phyloP scores from a whole-genome alignment of 345 rosid species.

The Mercurialis annua region DNA sequence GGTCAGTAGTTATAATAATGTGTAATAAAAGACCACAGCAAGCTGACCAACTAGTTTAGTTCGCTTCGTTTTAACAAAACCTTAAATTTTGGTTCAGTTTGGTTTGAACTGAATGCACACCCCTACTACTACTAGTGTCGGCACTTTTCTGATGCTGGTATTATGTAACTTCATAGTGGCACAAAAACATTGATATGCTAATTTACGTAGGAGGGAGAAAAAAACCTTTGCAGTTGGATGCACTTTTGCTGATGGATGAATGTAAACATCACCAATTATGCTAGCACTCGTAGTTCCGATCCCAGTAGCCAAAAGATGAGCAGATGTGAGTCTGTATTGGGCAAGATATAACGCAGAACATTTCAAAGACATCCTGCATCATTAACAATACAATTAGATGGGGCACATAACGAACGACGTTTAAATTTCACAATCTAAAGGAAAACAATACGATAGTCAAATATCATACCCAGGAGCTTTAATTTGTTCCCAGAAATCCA shows the following conservation, averaged over 20 bases:
- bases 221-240: conserved; percentile 83
- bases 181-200: not conserved
- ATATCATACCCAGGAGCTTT: conserved; percentile 85
- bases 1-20: not conserved
- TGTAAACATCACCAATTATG: conserved; percentile 64
- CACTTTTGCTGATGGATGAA: conserved; percentile 82
- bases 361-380: conserved; percentile 55
- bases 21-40: too few relatives aligned
- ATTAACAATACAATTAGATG: conserved; percentile 14
- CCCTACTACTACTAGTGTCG: too few relatives aligned
- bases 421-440: not conserved
- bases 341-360: conserved; percentile 74
- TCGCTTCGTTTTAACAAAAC: too few relatives aligned
- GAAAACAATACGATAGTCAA: not conserved
- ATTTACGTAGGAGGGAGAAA: not conserved
- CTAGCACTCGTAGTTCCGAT: conserved; percentile 49
- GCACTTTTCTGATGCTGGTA: not conserved
- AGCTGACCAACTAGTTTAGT: too few relatives aligned
- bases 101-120: too few relatives aligned
- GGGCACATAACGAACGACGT: not conserved
- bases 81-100: too few relatives aligned
- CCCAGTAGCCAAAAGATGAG: conserved; percentile 57
- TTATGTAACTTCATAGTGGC: not conserved
- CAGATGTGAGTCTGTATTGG: conserved; percentile 48
- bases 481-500: conserved; percentile 95